Base-by-base conservation (phyloP, 345 rosid genomes). In the Arabis hirsuta region DNA sequence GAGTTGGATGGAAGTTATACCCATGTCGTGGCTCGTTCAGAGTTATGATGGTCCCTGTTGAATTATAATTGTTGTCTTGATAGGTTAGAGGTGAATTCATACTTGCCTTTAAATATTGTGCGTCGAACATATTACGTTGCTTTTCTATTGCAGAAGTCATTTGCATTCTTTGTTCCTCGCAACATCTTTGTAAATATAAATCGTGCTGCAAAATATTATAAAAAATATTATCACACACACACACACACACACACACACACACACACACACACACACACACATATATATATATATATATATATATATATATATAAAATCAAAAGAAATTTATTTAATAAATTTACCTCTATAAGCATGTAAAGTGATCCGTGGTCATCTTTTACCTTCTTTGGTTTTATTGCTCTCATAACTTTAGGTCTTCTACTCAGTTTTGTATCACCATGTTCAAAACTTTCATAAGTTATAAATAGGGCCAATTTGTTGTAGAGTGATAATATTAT, bases 291-390 rank as follows among this genome's bases (percentile, higher is more conserved):
- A 32, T 32, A 32, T 32, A 32, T 5, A 32, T n/a, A 10, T 10
- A 24, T 52, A 48, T 27, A 36, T 5, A 34, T 34, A 47, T 22
- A 2, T 34, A 16, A 4, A 7, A 24, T 44, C 9, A 2, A 6
- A 3, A 24, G 20, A 19, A 38, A 3, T 0, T 27, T 36, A 8
- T 32, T 10, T 39, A 10, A 51, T 22, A 42, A 9, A 20, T 11
- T 39, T 67, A 74, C 78, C 62, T 74, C 41, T 42, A 74, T 74
- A 51, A 48, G 67, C 62, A 11, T 67, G 39, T 67, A 67, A 19
- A 74, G 67, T 67, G 78, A 67, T 67, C 73, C 78, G 4, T 32
- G 31, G 29, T 42, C 55, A 50, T 51, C 73, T 67, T 67, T 67
- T 67, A 22, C 55, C 26, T 74, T 74, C 29, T 52, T 74, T 59